Conservation (phyloP, 192 early-diverging fungal genomes). For the Obelidium mucronatum region DNA sequence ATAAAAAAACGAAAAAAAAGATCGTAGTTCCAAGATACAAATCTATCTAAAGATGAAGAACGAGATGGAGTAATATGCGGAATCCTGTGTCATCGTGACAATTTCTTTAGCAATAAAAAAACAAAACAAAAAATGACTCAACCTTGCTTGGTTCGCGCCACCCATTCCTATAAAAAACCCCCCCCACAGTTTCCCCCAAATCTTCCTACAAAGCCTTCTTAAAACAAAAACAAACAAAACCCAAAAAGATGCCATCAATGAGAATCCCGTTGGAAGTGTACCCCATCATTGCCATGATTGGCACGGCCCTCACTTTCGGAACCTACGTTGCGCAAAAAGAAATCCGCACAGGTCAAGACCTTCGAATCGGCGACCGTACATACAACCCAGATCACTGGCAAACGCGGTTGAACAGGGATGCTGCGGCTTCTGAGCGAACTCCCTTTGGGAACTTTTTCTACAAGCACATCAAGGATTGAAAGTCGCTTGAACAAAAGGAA, state of each 20-base stretch:
- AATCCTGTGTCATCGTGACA: no score
- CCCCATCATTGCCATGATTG: slow-evolving; percentile 22
- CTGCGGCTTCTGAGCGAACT: not conserved
- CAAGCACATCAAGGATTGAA: slow-evolving; percentile 14
- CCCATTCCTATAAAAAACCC: no score
- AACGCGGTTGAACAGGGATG: not conserved
- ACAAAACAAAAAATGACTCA: no score
- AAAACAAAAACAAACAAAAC: slow-evolving; percentile 9
- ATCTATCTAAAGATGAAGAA: no score
- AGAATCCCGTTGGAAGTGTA: slow-evolving; percentile 21
- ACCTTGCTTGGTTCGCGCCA: no score
- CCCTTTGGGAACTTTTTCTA: slow-evolving; percentile 17
- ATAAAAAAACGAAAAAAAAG: no score
- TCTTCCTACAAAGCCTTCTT: no score
- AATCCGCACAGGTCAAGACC: not conserved
- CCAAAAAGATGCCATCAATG: slow-evolving; percentile 15
- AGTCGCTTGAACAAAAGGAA: no score
- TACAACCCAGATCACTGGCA: slow-evolving; percentile 23
- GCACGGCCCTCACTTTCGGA: slow-evolving; percentile 13
- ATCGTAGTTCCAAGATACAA: no score
- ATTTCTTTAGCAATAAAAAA: no score
- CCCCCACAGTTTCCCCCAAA: no score
- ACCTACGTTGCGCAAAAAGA: slow-evolving; percentile 20
- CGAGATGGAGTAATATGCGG: no score
- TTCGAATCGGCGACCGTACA: not conserved